Conservation (phyloP, 768 basidiomycete genomes). For the Mycena leptocephala region DNA sequence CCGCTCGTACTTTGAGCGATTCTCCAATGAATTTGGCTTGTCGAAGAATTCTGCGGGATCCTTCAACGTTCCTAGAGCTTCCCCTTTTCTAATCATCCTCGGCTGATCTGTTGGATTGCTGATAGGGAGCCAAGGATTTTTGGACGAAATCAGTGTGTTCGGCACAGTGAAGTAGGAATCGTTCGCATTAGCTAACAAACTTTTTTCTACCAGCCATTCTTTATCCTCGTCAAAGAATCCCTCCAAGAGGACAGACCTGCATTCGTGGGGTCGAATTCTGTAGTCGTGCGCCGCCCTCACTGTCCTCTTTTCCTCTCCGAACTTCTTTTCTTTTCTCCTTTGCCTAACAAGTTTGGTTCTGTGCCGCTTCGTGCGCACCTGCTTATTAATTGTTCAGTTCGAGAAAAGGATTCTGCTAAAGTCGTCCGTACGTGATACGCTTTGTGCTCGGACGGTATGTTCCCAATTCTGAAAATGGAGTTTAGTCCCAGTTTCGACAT, state of each 20-base stretch:
- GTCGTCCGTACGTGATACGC: background rate
- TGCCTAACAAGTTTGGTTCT: background rate
- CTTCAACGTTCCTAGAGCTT: background rate
- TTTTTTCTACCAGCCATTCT: background rate
- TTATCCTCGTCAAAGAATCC: background rate
- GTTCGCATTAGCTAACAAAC: background rate
- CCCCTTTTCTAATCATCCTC: background rate
- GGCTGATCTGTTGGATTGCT: background rate
- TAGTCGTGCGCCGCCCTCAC: too few relatives aligned
- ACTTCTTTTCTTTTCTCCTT: conserved; percentile 31
- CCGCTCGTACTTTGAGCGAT: background rate
- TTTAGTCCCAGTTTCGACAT: background rate
- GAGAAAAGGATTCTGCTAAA: background rate
- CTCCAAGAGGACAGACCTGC: background rate
- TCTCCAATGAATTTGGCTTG: background rate
- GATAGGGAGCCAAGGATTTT: background rate
- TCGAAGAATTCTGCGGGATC: background rate
- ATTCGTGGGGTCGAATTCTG: too few relatives aligned
- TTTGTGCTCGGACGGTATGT: background rate
- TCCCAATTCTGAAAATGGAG: background rate
- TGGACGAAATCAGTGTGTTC: background rate
- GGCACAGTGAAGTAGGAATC: background rate
- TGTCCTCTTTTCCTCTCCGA: background rate
- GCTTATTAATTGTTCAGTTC: background rate
- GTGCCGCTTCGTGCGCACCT: background rate